Evolutionary conservation across 306 rosid species (phyloP).

Genomic region (Sesbania bispinosa): DNA sequence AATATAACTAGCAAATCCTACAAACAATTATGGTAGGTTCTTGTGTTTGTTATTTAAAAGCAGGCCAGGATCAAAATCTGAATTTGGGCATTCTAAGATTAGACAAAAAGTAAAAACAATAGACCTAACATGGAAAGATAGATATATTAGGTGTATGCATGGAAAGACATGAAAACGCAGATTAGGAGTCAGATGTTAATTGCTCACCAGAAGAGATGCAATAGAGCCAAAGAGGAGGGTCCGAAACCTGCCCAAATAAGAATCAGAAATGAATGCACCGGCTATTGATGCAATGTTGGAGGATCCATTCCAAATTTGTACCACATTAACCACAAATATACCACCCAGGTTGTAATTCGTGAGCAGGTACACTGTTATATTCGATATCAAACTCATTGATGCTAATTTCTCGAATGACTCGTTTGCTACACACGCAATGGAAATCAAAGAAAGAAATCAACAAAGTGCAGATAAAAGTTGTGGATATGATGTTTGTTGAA

Average conservation of each 20-base stretch:
- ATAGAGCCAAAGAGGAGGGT: conserved; percentile 60
- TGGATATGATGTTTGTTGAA: background rate
- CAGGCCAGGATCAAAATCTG: no score
- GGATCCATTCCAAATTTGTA: conserved; percentile 64
- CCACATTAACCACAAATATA: conserved; percentile 51
- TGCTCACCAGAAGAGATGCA: conserved; percentile 63
- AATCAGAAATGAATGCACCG: conserved; percentile 68
- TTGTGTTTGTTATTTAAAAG: no score
- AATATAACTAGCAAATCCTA: no score
- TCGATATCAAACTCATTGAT: conserved; percentile 69
- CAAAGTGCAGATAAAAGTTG: background rate
- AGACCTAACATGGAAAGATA: no score
- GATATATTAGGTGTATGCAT: no score
- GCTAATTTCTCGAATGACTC: conserved; percentile 83
- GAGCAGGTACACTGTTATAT: conserved; percentile 47
- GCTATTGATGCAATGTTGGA: conserved; percentile 54
- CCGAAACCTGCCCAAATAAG: conserved; percentile 64
- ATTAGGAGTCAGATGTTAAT: background rate
- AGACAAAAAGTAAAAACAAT: no score
- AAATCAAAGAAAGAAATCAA: background rate
- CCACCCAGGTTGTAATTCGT: conserved; percentile 50
- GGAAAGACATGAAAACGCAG: no score
- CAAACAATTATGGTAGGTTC: no score
- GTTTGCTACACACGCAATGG: conserved; percentile 33
- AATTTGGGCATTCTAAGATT: no score